Conservation (phyloP, 257 asterid species). For the Ligustrum vulgare region DNA sequence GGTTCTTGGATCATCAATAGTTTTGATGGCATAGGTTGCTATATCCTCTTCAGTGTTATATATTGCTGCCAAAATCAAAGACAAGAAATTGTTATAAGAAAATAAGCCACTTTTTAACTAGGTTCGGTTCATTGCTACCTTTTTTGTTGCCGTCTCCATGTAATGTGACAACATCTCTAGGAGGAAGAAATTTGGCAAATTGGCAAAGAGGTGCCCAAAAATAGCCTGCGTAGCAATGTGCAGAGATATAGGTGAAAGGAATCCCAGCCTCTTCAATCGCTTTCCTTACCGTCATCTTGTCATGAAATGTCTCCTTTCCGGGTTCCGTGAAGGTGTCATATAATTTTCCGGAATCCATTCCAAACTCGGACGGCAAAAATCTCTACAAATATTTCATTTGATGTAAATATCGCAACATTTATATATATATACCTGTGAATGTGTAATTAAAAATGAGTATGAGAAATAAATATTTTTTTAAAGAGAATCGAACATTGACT, state of each 20-base stretch:
- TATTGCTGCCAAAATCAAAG: not conserved
- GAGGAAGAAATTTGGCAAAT: not conserved
- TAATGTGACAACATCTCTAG: not conserved
- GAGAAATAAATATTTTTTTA: too few species aligned
- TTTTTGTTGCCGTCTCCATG: not conserved
- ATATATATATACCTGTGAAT: too few species aligned
- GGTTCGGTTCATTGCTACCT: not conserved
- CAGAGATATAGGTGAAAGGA: not conserved
- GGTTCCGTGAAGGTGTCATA: conserved; percentile 28
- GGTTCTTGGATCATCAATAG: not conserved
- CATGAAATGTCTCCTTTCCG: conserved; percentile 23
- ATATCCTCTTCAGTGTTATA: not conserved
- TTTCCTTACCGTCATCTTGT: not conserved
- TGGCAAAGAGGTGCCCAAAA: not conserved
- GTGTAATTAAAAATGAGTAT: too few species aligned
- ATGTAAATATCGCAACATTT: not conserved
- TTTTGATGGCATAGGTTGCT: not conserved
- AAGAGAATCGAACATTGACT: too few species aligned
- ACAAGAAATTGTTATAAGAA: not conserved
- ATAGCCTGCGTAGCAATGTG: not conserved
- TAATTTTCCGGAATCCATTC: conserved; percentile 36
- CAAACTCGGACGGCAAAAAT: conserved; percentile 41
- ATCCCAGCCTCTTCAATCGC: not conserved
- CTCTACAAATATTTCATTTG: conserved; percentile 17
- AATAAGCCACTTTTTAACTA: not conserved